Percentiles rank a stretch among this genome's conserved stretches.
Evolutionary conservation across 2,329 filamentous ascomycete genomes (phyloP).

Genomic region (Leptosphaerulina australis): DNA sequence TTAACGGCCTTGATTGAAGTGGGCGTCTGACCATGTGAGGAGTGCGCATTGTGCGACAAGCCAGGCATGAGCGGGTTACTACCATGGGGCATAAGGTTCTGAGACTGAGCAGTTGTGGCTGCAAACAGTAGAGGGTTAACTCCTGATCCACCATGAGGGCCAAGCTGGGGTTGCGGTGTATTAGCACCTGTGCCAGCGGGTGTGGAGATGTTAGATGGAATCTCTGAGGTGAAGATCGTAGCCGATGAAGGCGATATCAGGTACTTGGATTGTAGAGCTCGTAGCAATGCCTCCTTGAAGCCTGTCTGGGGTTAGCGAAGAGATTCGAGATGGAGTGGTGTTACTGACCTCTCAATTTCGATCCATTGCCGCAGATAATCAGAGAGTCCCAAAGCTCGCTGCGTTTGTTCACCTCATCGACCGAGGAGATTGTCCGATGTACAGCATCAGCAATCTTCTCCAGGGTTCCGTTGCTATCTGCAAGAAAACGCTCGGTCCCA

Average conservation of each 20-base stretch:
- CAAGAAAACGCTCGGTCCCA: constrained; percentile 73
- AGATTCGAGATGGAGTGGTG: not conserved
- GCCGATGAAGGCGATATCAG: constrained; percentile 89
- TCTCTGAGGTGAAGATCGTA: constrained; percentile 96
- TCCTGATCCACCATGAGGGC: constrained; percentile 57
- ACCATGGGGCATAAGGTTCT: constrained; percentile 54
- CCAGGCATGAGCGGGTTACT: constrained; percentile 38
- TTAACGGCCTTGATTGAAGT: constrained; percentile 80
- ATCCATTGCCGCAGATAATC: constrained; percentile 89
- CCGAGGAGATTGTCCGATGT: constrained; percentile 79
- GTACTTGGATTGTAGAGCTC: constrained; percentile 79
- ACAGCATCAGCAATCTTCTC: constrained; percentile 84
- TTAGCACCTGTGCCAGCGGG: constrained; percentile 89
- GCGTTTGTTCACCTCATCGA: constrained; percentile 83
- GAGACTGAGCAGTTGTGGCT: constrained; percentile 75
- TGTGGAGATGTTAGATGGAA: constrained; percentile 91
- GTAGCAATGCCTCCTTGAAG: constrained; percentile 86
- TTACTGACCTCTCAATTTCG: constrained; percentile 62
- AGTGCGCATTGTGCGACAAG: constrained; percentile 60
- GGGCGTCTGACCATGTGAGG: constrained; percentile 74
- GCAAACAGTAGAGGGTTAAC: constrained; percentile 93
- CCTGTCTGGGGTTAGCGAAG: constrained; percentile 57
- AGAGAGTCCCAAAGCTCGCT: constrained; percentile 90
- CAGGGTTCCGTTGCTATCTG: constrained; percentile 70
- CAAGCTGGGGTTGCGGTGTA: constrained; percentile 72